phyloP scores from a whole-genome alignment of 257 asterid species.

The Solanum ossicruentum region DNA sequence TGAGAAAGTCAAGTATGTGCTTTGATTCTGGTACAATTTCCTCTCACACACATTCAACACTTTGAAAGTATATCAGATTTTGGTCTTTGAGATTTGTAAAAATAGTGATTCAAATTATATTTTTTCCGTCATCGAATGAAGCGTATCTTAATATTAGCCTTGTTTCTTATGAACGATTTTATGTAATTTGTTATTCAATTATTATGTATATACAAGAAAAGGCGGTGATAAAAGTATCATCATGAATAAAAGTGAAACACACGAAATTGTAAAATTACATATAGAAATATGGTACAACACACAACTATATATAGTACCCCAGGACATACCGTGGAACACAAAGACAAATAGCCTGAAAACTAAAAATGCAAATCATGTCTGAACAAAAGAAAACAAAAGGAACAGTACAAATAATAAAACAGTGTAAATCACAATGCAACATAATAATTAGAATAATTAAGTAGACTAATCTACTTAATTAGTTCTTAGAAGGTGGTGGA shows the following conservation, averaged over 20 bases:
- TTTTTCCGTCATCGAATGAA: background rate
- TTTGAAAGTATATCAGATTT: background rate
- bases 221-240: background rate
- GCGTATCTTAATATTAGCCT: background rate
- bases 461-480: background rate
- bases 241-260: background rate
- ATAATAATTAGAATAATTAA: background rate
- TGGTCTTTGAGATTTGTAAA: background rate
- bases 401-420: background rate
- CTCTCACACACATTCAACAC: background rate
- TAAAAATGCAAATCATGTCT: background rate
- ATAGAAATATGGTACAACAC: background rate
- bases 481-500: constrained; percentile 23
- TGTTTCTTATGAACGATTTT: background rate
- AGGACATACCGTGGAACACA: background rate
- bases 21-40: too few relatives aligned
- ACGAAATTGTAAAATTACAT: background rate
- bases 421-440: background rate
- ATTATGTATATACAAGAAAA: too few relatives aligned
- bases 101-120: background rate
- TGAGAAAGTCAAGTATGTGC: background rate
- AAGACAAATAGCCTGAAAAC: background rate
- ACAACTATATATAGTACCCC: background rate
- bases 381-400: background rate
- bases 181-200: background rate